Percentiles rank a stretch among this genome's conserved stretches.
These are phyloP conservation scores for Ecytonucleospora hepatopenaei DNA, from an alignment of 371 early-diverging fungal genomes.

Conservation along the genomic window DNA sequence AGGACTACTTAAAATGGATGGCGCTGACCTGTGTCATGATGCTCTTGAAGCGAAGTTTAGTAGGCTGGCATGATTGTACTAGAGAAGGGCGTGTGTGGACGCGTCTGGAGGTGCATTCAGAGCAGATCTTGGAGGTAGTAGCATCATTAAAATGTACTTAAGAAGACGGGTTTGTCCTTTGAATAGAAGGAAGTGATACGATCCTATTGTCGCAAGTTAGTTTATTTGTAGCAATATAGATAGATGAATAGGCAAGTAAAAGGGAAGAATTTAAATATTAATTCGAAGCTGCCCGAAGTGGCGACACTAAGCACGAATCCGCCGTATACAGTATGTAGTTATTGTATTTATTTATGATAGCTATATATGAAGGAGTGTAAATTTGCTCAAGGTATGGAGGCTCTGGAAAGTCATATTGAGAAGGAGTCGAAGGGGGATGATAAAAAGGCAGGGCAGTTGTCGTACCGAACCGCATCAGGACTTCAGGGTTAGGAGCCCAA, in stretches of 20 bases:
- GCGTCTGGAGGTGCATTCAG: constrained; percentile 7
- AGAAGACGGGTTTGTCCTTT: constrained; percentile 19
- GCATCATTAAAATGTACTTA: background rate
- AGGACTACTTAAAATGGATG: constrained; percentile 27
- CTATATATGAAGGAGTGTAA: background rate
- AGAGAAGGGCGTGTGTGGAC: constrained; percentile 16
- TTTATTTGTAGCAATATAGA: too few relatives aligned
- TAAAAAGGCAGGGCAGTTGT: constrained; percentile 6
- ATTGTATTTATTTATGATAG: background rate
- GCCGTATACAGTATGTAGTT: too few relatives aligned
- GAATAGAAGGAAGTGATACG: constrained; percentile 17
- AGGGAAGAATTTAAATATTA: constrained; percentile 5
- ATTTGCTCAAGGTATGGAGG: background rate
- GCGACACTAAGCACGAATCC: constrained; percentile 2
- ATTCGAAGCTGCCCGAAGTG: background rate
- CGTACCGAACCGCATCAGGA: constrained; percentile 35
- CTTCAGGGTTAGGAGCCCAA: constrained; percentile 21
- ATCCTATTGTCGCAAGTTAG: too few relatives aligned
- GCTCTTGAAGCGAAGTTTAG: constrained; percentile 1
- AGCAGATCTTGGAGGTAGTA: constrained; percentile 37
- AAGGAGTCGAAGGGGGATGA: constrained; percentile 1
- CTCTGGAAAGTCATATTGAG: constrained; percentile 11
- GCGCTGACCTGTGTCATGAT: constrained; percentile 15
- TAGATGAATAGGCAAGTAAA: too few relatives aligned
- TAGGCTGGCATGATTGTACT: constrained; percentile 12